Evolutionary conservation across 2,329 filamentous ascomycete genomes (phyloP), one percentile per base, ranked within the genome.

Genomic region (Beauveria asiatica): DNA sequence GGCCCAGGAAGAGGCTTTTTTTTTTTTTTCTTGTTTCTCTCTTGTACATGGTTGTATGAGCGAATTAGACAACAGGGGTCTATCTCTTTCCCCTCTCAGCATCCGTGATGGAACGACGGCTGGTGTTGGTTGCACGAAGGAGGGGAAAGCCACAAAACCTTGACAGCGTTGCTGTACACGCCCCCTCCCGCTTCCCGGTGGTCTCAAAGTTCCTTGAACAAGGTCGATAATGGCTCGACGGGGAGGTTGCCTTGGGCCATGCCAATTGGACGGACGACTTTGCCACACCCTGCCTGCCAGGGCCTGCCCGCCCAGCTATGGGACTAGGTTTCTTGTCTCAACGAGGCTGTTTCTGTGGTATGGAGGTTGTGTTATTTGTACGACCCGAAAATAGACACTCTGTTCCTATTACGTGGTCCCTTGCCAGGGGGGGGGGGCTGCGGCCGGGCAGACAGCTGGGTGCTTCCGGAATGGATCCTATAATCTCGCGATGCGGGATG

Each of bases 41-140:
- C 7, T 42, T 10, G 33, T 16, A 37, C 11, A 13, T 37, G 33
- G 33, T 37, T 33, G 30, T 37, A 44, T 50, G 56, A 51, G 54
- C 46, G 46, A 58, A 58, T 51, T 33, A 58, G 37, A 25, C 23
- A 51, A n/a, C 56, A 10, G 37, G 23, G 16, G 5, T 10, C 27
- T 19, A 11, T 17, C 41, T 13, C 5, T n/a, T 9, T 16, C 19
- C 56, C 48, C 21, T n/a, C 21, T 19, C 33, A 10, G n/a, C 17
- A 16, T 46, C 37, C 45, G n/a, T 58, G 46, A 58, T 49, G 56
- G n/a, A 13, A 50, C 23, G 39, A 44, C 27, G 54, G 33, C 39
- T 37, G 37, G 56, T 58, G 56, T 58, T 58, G 56, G 56, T 58
- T 58, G 56, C 56, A 37, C 56, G 44, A 41, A 2, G 30, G 19